These are phyloP conservation scores for Colletotrichum limetticola DNA, from an alignment of 2,329 filamentous ascomycete species.

Conservation along the genomic window DNA sequence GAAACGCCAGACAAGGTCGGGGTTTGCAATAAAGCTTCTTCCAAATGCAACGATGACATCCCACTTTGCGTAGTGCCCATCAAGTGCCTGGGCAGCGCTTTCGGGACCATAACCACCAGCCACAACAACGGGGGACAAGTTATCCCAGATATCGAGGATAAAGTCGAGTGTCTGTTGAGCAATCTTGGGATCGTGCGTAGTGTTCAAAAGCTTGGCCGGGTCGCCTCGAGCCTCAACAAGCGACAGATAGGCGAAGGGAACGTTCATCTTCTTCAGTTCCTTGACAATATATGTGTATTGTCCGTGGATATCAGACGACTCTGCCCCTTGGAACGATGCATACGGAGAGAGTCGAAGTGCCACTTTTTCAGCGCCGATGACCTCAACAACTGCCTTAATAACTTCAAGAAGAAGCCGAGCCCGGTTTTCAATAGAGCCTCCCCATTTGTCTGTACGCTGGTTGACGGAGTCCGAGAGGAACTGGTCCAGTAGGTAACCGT, in stretches of 20 bases:
- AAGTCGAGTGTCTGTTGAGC: constrained; percentile 42
- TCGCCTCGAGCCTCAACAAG: constrained; percentile 43
- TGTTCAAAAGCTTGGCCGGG: constrained; percentile 42
- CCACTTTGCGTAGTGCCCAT: constrained; percentile 42
- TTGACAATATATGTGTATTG: constrained; percentile 40
- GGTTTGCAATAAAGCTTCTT: constrained; percentile 42
- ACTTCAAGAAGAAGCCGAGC: constrained; percentile 58
- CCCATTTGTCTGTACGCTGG: constrained; percentile 60
- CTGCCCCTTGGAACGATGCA: constrained; percentile 39
- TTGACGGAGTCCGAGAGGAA: constrained; percentile 57
- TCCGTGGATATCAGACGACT: constrained; percentile 37
- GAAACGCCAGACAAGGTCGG: constrained; percentile 42
- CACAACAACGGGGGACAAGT: constrained; percentile 41
- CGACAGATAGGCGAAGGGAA: constrained; percentile 41
- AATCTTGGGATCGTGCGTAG: constrained; percentile 48
- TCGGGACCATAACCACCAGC: constrained; percentile 40
- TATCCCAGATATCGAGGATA: constrained; percentile 43
- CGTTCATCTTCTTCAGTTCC: constrained; percentile 41
- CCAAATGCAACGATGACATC: constrained; percentile 45
- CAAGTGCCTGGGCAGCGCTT: constrained; percentile 35
- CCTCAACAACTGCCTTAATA: constrained; percentile 43
- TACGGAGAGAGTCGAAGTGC: constrained; percentile 52
- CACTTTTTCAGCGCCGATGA: constrained; percentile 45
- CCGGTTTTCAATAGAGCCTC: constrained; percentile 60
- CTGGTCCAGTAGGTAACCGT: constrained; percentile 68